These are phyloP conservation scores for Tremellales sp. DNA, from an alignment of 1,284 basidiomycete genomes.

Conservation along the genomic window DNA sequence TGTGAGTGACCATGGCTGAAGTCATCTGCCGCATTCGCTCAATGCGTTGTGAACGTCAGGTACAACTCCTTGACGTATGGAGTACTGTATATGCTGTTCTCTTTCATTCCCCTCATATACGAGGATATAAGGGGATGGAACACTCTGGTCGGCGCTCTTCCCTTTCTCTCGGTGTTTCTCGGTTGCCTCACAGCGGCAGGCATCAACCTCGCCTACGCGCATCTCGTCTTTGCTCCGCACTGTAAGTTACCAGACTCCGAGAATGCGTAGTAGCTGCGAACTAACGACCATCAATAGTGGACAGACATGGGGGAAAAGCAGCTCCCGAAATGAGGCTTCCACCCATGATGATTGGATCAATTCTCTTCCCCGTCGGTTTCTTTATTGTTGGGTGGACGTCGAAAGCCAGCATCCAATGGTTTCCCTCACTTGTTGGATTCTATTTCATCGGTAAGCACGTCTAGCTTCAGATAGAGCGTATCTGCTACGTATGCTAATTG, in stretches of 20 bases:
- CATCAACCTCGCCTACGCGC: constrained; percentile 38
- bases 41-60: constrained; percentile 2
- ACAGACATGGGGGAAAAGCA: no score
- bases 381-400: constrained; percentile 47
- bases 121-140: constrained; percentile 37
- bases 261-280: no score
- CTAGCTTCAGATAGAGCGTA: no score
- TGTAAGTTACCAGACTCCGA: no score
- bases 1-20: constrained; percentile 15
- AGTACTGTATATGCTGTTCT: constrained; percentile 42
- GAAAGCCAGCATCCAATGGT: constrained; percentile 37
- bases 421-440: constrained; percentile 37
- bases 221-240: constrained; percentile 32
- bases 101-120: constrained; percentile 42
- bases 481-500: no score
- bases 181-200: constrained; percentile 28
- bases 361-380: constrained; percentile 43
- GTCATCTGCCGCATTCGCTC: neutral
- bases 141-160: constrained; percentile 33
- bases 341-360: constrained; percentile 38
- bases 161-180: constrained; percentile 39
- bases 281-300: no score
- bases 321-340: no score
- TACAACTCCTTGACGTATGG: constrained; percentile 39
- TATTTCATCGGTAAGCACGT: constrained; percentile 43